Evolutionary conservation across 352 stramenopile genomes (phyloP).

Genomic region (Globisporangium solare): DNA sequence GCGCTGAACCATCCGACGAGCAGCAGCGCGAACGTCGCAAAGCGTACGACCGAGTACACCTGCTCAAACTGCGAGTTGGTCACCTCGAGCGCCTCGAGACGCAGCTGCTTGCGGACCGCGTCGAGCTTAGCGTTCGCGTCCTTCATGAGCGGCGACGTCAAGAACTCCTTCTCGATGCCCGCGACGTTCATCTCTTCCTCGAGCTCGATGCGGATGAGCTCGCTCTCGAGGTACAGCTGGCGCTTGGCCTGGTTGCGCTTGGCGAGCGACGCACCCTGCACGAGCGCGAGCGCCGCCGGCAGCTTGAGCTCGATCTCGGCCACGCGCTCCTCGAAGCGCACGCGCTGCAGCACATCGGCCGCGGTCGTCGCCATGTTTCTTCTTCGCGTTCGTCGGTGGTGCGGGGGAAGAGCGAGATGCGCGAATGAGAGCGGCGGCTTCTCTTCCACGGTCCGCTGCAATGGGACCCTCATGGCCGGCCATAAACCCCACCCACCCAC

Average conservation of each 20-base stretch:
- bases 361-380: conserved; percentile 21
- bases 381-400: background rate
- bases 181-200: conserved; percentile 71
- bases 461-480: background rate
- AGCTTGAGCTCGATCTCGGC: conserved; percentile 49
- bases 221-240: conserved; percentile 65
- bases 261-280: conserved; percentile 39
- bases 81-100: conserved; percentile 48
- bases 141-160: conserved; percentile 38
- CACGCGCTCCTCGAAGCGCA: conserved; percentile 51
- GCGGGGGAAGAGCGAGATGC: background rate
- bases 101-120: conserved; percentile 54
- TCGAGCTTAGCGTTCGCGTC: conserved; percentile 54
- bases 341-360: conserved; percentile 50
- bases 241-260: conserved; percentile 68
- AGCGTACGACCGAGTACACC: conserved; percentile 58
- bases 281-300: conserved; percentile 32
- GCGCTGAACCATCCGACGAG: conserved; percentile 76
- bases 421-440: background rate
- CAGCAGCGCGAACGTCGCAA: conserved; percentile 59
- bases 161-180: conserved; percentile 57
- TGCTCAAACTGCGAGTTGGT: conserved; percentile 43
- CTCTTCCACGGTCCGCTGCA: background rate
- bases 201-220: conserved; percentile 73
- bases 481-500: background rate